Evolutionary conservation across 1,139 yeast species (phyloP).

Genomic region (Debaryomycetaceae sp.): DNA sequence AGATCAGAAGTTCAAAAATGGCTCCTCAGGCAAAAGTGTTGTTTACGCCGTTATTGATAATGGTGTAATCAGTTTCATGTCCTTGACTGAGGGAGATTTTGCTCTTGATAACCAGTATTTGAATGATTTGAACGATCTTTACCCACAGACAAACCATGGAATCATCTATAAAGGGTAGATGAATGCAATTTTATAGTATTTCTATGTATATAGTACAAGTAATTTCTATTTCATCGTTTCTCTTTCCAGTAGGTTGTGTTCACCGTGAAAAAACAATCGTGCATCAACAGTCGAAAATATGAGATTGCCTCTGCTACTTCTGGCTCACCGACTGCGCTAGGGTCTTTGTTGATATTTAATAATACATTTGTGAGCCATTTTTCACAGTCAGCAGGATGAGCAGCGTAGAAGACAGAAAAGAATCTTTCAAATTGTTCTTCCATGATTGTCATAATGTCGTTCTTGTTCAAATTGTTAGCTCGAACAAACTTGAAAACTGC

Average conservation of each 20-base stretch:
- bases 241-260: constrained; percentile 3
- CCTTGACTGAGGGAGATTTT: constrained; percentile 59
- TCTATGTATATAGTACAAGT: not conserved
- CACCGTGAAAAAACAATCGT: constrained; percentile 1
- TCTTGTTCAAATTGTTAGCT: constrained; percentile 2
- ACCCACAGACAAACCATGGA: constrained; percentile 15
- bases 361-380: constrained; percentile 10
- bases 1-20: constrained; percentile 34
- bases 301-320: constrained; percentile 1
- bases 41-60: constrained; percentile 66
- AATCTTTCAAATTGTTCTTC: constrained; percentile 11
- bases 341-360: constrained; percentile 4
- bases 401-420: constrained; percentile 9
- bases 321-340: constrained; percentile 1
- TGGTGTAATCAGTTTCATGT: constrained; percentile 68
- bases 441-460: constrained; percentile 5
- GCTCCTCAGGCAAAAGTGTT: constrained; percentile 43
- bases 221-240: not conserved
- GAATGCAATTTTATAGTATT: not conserved
- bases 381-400: constrained; percentile 5
- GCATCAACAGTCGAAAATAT: constrained; percentile 4
- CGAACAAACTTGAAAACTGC: not conserved
- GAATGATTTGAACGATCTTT: constrained; percentile 11
- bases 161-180: constrained; percentile 11
- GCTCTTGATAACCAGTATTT: constrained; percentile 28